Conservation (phyloP, 148 eudicot genomes). For the Fagopyrum tataricum region DNA sequence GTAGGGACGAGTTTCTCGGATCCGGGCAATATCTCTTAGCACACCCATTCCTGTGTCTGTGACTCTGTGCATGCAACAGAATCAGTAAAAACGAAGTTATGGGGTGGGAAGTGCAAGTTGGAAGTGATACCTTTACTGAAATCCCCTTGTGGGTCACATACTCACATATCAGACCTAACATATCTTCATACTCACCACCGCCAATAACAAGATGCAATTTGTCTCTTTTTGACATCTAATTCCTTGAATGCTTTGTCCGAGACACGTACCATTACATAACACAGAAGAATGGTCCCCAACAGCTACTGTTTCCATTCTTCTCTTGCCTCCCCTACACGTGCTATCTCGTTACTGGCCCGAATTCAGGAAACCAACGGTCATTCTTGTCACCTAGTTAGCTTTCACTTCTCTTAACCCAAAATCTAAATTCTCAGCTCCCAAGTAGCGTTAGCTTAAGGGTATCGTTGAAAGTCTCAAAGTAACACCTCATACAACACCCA, state of each 20-base stretch:
- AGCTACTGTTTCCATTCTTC: not conserved
- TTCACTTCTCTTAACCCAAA: not conserved
- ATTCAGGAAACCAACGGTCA: constrained; percentile 11
- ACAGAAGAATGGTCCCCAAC: not conserved
- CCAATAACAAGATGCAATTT: constrained; percentile 8
- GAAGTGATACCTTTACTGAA: not conserved
- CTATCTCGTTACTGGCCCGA: constrained; percentile 6
- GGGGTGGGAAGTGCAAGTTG: not conserved
- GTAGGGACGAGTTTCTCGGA: too few species aligned
- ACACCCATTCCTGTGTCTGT: not conserved
- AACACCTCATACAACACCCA: too few species aligned
- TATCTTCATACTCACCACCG: not conserved
- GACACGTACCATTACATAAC: not conserved
- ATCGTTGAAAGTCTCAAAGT: not conserved
- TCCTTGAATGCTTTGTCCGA: not conserved
- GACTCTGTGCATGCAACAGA: not conserved
- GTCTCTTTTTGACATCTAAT: not conserved
- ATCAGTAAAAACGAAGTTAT: not conserved
- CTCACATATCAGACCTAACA: not conserved
- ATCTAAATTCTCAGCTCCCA: not conserved
- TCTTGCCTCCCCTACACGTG: constrained; percentile 17
- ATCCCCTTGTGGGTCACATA: not conserved
- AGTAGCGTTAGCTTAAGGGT: not conserved
- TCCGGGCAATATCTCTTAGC: too few species aligned
- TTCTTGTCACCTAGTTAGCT: not conserved